Evolutionary conservation across 2,329 filamentous ascomycete species (phyloP), one percentile per base, ranked within the genome.

Genomic region (Aspergillus ustus): DNA sequence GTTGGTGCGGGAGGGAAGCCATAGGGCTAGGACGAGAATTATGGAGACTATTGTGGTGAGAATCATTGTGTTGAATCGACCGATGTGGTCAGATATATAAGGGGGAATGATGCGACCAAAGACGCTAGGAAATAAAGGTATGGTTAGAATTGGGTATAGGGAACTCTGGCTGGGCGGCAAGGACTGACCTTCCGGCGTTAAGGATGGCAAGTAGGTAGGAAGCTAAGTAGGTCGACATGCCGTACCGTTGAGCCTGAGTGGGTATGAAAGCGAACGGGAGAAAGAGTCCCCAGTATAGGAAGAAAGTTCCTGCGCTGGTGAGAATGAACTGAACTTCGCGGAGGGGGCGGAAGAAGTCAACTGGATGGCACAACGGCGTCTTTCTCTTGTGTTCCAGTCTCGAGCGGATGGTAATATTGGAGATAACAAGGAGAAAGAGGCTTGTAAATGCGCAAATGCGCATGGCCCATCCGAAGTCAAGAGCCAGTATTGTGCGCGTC

Each of bases 391-490:
- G 62, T 5, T 44, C 66, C 37, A 80, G 68, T 17, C 76, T 80
- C 15, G 84, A 84, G 52, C 77, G 81, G 52, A 88, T 75, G 13
- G 83, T 78, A 28, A 82, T 66, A 25, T 65, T 67, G 37, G 80
- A 81, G 67, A 87, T 80, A 9, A 82, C 67, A 22, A 84, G 78
- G 68, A 87, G 57, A 60, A 81, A 82, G 63, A 91, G 81, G 65
- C 90, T 85, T 53, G 89, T 77, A 61, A 91, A 86, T 20, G 85
- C 77, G 29, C 76, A 77, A 57, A 81, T 81, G 8, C 85, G 79
- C 77, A 87, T 83, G 1, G 84, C 73, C 87, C 84, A 88, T 58
- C 77, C 73, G 68, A 85, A 84, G 60, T 85, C 82, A 60, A 86
- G 75, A 37, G 75, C 48, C 0, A 76, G 76, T 43, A 88, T 82